Evolutionary conservation across 768 basidiomycete genomes (phyloP), one percentile per base, ranked within the genome.

Genomic region (Butyriboletus loyo): DNA sequence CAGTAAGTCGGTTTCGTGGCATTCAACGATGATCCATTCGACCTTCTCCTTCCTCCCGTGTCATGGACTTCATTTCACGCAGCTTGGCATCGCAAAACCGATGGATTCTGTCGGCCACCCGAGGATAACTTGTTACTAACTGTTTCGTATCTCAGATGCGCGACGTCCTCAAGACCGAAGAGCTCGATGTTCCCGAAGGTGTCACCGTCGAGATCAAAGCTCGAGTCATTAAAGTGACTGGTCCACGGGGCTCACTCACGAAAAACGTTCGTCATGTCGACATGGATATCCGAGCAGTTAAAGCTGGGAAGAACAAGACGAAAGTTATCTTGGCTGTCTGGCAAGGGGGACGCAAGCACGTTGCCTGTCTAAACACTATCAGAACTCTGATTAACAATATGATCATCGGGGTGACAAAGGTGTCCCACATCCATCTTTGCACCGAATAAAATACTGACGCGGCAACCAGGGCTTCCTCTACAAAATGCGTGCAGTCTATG

Each of bases 401-500:
- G 94, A 82, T 98, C 71, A 92, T 76, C 58, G 97, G 97, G 58
- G 97, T 99, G 57, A 98, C 93, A 46, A 92, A 95, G 84, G 93
- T 87, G 54, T 53, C 74, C 37, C 0, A 35, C 36, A 4, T 19
- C 2, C 13, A 8, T 28, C 17, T 32, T 34, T 17, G 11, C 15
- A 14, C 40, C 35, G 52, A 42, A 52, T 40, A 47, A 38, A n/a
- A 41, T 7, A 11, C 22, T 60, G 32, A 63, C 31, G 13, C 15
- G 11, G 24, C 14, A 41, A 48, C 38, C 61, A 95, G 95, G 97
- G 97, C 57, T 99, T 98, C 86, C 85, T 86, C 64, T 99, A 99
- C 84, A 99, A 98, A 87, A 98, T 99, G 96, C 92, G 95, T 63
- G 83, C 93, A 25, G 97, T 99, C 47, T 99, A 98, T 69, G 97